A percentile compares a stretch with the other conserved stretches of the same genome.
Evolutionary conservation across 2,329 filamentous ascomycete genomes (phyloP).

Genomic region (Claviceps monticola): DNA sequence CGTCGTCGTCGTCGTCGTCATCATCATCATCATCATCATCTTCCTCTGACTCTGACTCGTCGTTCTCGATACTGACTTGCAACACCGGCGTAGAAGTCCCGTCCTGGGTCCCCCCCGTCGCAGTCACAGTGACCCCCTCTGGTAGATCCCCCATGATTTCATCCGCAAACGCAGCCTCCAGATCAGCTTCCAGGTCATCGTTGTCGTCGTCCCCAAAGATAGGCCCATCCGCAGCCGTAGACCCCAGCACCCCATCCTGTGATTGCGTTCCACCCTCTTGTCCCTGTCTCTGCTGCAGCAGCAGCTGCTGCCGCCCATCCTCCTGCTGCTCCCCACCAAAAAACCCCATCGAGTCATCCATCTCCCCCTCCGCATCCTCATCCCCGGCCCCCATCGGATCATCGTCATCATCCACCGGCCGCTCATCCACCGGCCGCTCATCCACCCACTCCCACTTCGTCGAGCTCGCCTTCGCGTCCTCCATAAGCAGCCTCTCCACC

Average conservation of each 20-base stretch:
- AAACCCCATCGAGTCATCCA: constrained; percentile 29
- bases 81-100: constrained; percentile 28
- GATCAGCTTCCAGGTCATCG: constrained; percentile 39
- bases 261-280: constrained; percentile 13
- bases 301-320: neutral
- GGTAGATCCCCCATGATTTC: constrained; percentile 26
- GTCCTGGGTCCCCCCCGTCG: constrained; percentile 22
- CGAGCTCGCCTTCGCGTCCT: constrained; percentile 48
- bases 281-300: constrained; percentile 16
- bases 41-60: constrained; percentile 25
- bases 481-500: constrained; percentile 58
- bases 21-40: constrained; percentile 27
- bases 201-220: constrained; percentile 26
- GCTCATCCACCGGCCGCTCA: constrained; percentile 31
- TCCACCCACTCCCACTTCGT: constrained; percentile 54
- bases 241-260: no score
- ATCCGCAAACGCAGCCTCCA: constrained; percentile 39
- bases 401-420: constrained; percentile 19
- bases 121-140: constrained; percentile 31
- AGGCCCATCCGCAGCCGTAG: constrained; percentile 13
- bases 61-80: constrained; percentile 31
- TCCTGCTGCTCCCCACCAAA: constrained; percentile 12
- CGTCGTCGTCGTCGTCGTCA: constrained; percentile 24
- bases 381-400: constrained; percentile 20
- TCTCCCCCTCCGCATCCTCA: constrained; percentile 35